Conservation (phyloP, 2,329 filamentous ascomycete genomes). For the Aspergillus transmontanensis region DNA sequence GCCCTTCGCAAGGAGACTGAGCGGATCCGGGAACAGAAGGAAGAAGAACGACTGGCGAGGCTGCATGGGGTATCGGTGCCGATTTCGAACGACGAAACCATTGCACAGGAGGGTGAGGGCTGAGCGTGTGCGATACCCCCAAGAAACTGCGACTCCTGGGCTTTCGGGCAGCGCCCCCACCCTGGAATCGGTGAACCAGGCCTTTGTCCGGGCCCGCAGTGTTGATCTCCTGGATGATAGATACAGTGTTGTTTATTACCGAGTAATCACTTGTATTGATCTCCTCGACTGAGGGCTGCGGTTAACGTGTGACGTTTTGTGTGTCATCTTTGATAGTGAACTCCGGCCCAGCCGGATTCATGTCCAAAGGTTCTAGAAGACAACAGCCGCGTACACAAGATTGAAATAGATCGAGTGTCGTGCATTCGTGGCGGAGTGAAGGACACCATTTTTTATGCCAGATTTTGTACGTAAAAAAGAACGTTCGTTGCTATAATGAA, state of each 20-base stretch:
- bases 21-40: conserved; percentile 69
- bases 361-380: conserved; percentile 9
- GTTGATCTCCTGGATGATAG: conserved; percentile 29
- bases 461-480: conserved; percentile 31
- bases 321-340: conserved; percentile 20
- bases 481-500: conserved; percentile 29
- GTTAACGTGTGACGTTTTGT: conserved; percentile 22
- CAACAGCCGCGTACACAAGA: conserved; percentile 24
- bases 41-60: conserved; percentile 67
- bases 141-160: conserved; percentile 31
- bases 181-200: conserved; percentile 23
- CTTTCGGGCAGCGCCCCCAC: conserved; percentile 28
- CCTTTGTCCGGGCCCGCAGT: conserved; percentile 24
- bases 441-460: conserved; percentile 34
- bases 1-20: conserved; percentile 85
- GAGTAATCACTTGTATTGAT: conserved; percentile 22
- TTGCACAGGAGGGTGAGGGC: conserved; percentile 29
- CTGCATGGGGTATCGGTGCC: conserved; percentile 33
- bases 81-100: conserved; percentile 17
- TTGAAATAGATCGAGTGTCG: conserved; percentile 29
- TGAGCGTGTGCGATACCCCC: conserved; percentile 25
- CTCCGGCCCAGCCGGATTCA: neutral
- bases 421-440: conserved; percentile 28
- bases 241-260: conserved; percentile 23
- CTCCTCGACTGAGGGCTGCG: conserved; percentile 27